A percentile compares a stretch with the other conserved stretches of the same genome.
Evolutionary conservation across 78 protist genomes (phyloP).

Genomic region (Polysphondylium violaceum): DNA sequence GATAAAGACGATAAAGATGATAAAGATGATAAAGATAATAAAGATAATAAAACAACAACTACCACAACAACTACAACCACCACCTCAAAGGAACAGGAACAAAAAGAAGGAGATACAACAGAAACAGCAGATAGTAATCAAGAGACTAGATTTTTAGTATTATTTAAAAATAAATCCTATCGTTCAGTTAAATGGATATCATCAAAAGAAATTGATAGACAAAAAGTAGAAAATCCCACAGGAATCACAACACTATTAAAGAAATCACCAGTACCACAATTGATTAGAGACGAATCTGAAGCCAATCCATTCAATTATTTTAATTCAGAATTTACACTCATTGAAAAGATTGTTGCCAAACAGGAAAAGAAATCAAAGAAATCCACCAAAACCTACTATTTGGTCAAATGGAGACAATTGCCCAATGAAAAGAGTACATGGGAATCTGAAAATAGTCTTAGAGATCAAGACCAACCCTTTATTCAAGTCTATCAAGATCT

Average conservation of each 20-base stretch:
- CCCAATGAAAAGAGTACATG: conserved; percentile 87
- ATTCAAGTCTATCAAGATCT: not conserved
- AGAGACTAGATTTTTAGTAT: conserved; percentile 51
- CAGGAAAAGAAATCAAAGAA: not conserved
- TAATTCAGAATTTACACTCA: conserved; percentile 15
- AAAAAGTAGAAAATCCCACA: conserved; percentile 1
- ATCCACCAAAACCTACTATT: not conserved
- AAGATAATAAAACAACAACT: not conserved
- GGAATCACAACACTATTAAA: not conserved
- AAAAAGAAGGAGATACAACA: not conserved
- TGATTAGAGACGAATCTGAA: conserved; percentile 47
- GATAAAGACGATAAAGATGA: not conserved
- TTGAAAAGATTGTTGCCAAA: conserved; percentile 65
- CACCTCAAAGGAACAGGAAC: not conserved
- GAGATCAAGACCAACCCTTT: not conserved
- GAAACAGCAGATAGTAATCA: not conserved
- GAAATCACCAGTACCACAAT: not conserved
- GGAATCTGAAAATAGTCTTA: conserved; percentile 45
- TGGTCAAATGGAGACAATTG: conserved; percentile 88
- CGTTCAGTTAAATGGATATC: conserved; percentile 72
- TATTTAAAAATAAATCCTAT: conserved; percentile 37
- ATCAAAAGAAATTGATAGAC: conserved; percentile 15
- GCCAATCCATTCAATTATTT: conserved; percentile 64
- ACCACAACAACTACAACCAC: not conserved
- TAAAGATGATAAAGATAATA: not conserved